These are phyloP conservation scores for Crithidia bombi DNA, from an alignment of 208 protist species.

Conservation along the genomic window DNA sequence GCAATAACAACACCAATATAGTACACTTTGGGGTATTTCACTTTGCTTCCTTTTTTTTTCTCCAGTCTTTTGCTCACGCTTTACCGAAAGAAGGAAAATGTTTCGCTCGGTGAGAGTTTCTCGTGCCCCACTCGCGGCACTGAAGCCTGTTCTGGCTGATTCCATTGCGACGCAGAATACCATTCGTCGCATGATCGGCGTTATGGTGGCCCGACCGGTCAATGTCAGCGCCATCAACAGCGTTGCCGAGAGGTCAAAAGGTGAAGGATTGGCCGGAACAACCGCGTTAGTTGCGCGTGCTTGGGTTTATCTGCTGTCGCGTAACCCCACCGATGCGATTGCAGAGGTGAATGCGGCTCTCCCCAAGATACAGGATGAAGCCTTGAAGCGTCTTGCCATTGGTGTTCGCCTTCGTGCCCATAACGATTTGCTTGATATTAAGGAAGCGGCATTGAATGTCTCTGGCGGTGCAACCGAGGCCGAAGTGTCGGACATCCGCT, in stretches of 20 bases:
- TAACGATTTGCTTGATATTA: conserved; percentile 77
- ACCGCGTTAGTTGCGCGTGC: conserved; percentile 61
- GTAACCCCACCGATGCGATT: conserved; percentile 58
- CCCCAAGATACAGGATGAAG: conserved; percentile 65
- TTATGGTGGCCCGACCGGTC: conserved; percentile 28
- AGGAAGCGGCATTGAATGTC: conserved; percentile 75
- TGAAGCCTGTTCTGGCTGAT: conserved; percentile 74
- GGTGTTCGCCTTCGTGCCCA: conserved; percentile 69
- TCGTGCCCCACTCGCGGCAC: conserved; percentile 54
- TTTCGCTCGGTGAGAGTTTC: conserved; percentile 45
- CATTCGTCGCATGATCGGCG: conserved; percentile 70
- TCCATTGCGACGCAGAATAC: conserved; percentile 57
- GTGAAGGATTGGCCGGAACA: conserved; percentile 61
- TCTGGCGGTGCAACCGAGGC: conserved; percentile 78
- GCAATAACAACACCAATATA: not conserved
- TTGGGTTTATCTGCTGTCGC: conserved; percentile 47
- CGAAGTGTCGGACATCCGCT: conserved; percentile 73
- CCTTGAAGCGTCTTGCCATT: conserved; percentile 65
- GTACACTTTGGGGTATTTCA: conserved; percentile 2
- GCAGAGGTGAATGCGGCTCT: conserved; percentile 63
- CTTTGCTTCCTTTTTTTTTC: not conserved
- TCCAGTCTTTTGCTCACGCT: not conserved
- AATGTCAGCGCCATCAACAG: conserved; percentile 73
- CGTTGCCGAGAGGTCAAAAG: conserved; percentile 75
- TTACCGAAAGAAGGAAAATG: too few relatives aligned